Base-by-base conservation (phyloP, 805 yeast genomes). In the Torulaspora franciscae region DNA sequence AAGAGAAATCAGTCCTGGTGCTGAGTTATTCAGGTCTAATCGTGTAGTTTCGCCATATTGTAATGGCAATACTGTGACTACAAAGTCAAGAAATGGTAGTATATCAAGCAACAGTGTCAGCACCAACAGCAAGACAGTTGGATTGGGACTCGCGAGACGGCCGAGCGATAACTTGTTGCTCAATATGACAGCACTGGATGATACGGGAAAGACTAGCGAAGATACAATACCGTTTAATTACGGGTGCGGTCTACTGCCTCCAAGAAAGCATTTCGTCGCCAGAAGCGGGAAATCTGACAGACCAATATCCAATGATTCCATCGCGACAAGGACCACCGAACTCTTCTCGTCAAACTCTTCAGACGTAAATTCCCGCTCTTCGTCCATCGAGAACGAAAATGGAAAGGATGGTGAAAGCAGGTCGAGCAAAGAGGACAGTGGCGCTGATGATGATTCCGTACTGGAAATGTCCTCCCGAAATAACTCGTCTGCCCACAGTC, bases 261-360 rank as follows among this genome's bases (percentile, higher is more conserved):
- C 64, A 25, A 54, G 54, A 37, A 57, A 52, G 29, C 49, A 55
- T 25, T 45, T 54, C 29, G 32, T 49, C 11, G 32, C 42, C 10
- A 43, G 40, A 26, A 14, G 28, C 17, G 42, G 42, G 30, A 56
- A 42, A 27, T 42, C 33, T 28, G 62, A 61, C 26, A 47, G 66
- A 25, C 66, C 66, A 2, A 51, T 59, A n/a, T 62, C 66, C 5
- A 57, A 60, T 32, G 65, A 59, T 32, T 62, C 66, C 6, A 62
- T 60, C 2, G 54, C 57, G 10, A 62, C 66, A 14, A 51, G 53
- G 17, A 52, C 61, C 9, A 52, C 62, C 4, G 65, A 58, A 22
- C 34, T 62, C 9, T 62, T 62, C 34, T 60, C 65, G 6, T 56
- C 64, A 1, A 55, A 55, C 19, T 56, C 65, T 1, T 52, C 62